These are phyloP conservation scores for sunflower (Helianthus annuus) DNA, from an alignment of 129 eudicot genomes.

Conservation along the genomic window HanXRQr2.0-SUNRISE NC_035445.2:1793477-1793976, in stretches of 20 bases:
- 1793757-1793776: slow-evolving; percentile 73
- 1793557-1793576: too few species aligned
- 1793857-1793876: slow-evolving; percentile 76
- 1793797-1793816: slow-evolving; percentile 70
- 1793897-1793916: slow-evolving; percentile 84
- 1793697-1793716: too few species aligned
- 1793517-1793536: too few species aligned
- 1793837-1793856: slow-evolving; percentile 76
- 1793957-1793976: background rate
- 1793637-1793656: too few species aligned
- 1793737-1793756: slow-evolving; percentile 88
- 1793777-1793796: slow-evolving; percentile 77
- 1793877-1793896: slow-evolving; percentile 85
- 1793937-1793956: slow-evolving; percentile 4
- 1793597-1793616: too few species aligned
- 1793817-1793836: slow-evolving; percentile 73
- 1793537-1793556: too few species aligned
- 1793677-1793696: too few species aligned
- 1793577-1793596: too few species aligned
- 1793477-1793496: too few species aligned
- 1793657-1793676: too few species aligned
- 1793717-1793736: slow-evolving; percentile 71
- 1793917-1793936: slow-evolving; percentile 82
- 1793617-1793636: too few species aligned
- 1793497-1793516: too few species aligned